Conservation (phyloP, 306 rosid species). For the Inga laurina region DNA sequence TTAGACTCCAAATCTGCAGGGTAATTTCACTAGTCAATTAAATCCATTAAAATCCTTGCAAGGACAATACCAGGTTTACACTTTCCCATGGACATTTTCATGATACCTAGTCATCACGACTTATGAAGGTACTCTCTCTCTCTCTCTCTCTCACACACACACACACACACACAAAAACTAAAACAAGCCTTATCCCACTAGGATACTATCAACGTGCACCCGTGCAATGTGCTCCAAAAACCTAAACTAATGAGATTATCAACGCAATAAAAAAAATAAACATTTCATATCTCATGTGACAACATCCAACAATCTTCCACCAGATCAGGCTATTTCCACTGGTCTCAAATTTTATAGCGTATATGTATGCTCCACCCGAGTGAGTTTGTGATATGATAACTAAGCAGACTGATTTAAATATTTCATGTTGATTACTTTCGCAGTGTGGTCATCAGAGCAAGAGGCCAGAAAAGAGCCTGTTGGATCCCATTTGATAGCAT, state of each 20-base stretch:
- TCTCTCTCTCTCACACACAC: neutral
- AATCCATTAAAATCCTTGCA: conserved; percentile 13
- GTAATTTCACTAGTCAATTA: conserved; percentile 23
- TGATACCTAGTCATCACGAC: neutral
- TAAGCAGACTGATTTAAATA: conserved; percentile 10
- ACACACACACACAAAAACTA: neutral
- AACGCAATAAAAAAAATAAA: neutral
- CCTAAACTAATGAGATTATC: neutral
- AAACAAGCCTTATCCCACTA: too few relatives aligned
- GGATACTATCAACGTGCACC: neutral
- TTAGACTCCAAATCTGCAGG: conserved; percentile 64
- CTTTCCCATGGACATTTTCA: neutral
- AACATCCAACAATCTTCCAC: neutral
- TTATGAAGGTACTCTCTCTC: neutral
- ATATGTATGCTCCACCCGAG: neutral
- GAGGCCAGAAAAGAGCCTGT: conserved; percentile 68
- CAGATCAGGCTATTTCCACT: neutral
- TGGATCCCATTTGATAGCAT: conserved; percentile 77
- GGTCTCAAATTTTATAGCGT: neutral
- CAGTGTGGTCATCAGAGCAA: conserved; percentile 69
- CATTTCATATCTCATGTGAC: neutral
- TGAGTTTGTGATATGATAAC: neutral
- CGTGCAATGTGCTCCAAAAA: neutral
- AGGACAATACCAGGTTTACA: conserved; percentile 3
- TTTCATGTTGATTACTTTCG: conserved; percentile 45